Base-by-base conservation (phyloP, 2,329 filamentous ascomycete species). In the Pseudopithomyces maydicus region DNA sequence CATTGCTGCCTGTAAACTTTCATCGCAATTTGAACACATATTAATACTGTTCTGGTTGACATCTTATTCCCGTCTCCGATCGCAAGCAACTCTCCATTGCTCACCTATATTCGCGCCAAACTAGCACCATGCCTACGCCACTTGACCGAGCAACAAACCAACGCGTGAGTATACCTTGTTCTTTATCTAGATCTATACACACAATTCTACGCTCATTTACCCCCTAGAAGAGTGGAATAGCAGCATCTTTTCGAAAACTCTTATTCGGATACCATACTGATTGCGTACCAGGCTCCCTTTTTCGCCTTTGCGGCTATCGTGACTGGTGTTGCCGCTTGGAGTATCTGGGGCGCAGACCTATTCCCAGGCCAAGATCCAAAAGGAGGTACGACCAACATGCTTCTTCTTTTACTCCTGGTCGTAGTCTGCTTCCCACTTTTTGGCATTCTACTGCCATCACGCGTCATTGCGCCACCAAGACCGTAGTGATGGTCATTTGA, bases 291-390 rank as follows among this genome's bases (percentile, higher is more conserved):
- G 72, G 65, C 63, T 10, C 72, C 75, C 14, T 76, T 78, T 59
- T 73, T 77, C 44, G 74, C 71, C 17, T 97, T 97, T 72, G 88
- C 90, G 4, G 91, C 90, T 10, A 83, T 96, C 51, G 85, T 97
- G 14, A 90, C 90, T 6, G 91, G 90, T 1, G 92, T 90, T 1
- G 90, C 92, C 15, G 87, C 86, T 41, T 97, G 90, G 89, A 85
- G 86, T 17, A 94, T 97, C 67, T 96, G 90, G 88, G 92, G 92
- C 55, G 84, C 86, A 52, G 91, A 94, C 61, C 84, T 97, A 69
- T 96, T 97, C 69, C 93, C 93, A 0, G 76, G 84, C 3, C 81
- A 87, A 63, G 92, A 97, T 72, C 92, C 93, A n/a, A 90, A 81
- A 26, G 92, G 92, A 58, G 84, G 91, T 80, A 86, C 8, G 26